Evolutionary conservation across 768 basidiomycete genomes (phyloP), one percentile per base, ranked within the genome.

Genomic region (Austroboletus eburneus): DNA sequence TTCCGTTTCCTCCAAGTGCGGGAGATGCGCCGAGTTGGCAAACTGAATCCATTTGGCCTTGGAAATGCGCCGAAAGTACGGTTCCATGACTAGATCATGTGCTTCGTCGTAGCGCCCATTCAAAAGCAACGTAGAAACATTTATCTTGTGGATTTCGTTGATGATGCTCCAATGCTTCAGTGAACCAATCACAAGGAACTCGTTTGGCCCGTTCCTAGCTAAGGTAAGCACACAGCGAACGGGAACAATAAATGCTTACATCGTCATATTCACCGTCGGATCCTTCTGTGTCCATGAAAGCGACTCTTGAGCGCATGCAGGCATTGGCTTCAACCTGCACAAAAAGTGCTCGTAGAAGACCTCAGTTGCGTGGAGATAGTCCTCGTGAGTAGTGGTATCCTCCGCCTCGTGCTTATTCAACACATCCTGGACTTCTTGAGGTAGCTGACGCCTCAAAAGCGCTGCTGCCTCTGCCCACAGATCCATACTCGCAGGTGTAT

Each of bases 331-430:
- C 9, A 74, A 4, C 22, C 69, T 63, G 55, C 77, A 81, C 10
- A 74, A 22, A 50, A 75, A 71, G 14, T 61, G 61, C 9, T 64
- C 62, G 51, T 73, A 75, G 59, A 72, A 80, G 21, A 66, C 58
- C 1, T 45, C 42, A 50, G 72, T 68, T 12, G 72, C 77, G 4
- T 65, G 62, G 35, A 72, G 50, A 50, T 80, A 81, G 47, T 78
- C 77, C 38, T 64, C 50, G 13, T 66, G 61, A 16, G 71, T 62
- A 5, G 64, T 75, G 30, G 72, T 77, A 3, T 67, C 72, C 1
- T 65, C 72, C 14, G 50, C 63, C 56, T 81, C 78, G 46, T 77
- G 72, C 51, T 70, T 73, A 39, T 64, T 56, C n/a, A 79, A 53
- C 3, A 44, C 51, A 5, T 72, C 68, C 50, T 66, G 66, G 2